phyloP scores from a whole-genome alignment of 139 green algal species.

The Ulvella scutata region DNA sequence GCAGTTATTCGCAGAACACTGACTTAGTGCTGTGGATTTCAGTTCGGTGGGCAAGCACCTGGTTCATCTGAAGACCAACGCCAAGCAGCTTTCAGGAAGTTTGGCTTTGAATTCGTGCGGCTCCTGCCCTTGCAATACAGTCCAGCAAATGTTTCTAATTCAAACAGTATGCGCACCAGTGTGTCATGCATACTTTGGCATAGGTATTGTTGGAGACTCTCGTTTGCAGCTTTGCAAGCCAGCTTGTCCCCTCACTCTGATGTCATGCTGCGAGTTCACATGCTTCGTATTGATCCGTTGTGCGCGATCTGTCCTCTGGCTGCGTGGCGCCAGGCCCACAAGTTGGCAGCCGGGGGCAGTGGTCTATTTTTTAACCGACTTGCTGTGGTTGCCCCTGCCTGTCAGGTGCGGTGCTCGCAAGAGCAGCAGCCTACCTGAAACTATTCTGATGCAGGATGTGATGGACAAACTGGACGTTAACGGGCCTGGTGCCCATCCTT shows the following conservation, averaged over 20 bases:
- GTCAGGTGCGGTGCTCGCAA: no score
- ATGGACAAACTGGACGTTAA: conserved; percentile 73
- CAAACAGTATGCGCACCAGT: neutral
- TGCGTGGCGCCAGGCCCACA: no score
- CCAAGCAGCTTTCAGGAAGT: conserved; percentile 63
- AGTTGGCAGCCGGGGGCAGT: no score
- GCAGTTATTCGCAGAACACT: no score
- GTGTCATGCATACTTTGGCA: neutral
- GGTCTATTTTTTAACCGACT: no score
- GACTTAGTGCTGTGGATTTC: no score
- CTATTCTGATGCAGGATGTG: neutral
- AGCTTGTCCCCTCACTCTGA: neutral
- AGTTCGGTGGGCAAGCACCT: conserved; percentile 70
- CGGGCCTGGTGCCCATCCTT: conserved; percentile 41
- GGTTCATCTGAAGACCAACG: conserved; percentile 62
- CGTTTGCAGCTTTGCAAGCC: no score
- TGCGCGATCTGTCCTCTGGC: no score
- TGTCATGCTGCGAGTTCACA: neutral
- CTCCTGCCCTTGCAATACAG: conserved; percentile 19
- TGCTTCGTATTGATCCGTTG: neutral
- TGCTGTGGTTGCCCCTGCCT: no score
- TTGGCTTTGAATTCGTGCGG: conserved; percentile 70
- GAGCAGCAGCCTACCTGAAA: no score
- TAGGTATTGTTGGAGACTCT: no score
- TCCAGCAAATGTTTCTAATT: conserved; percentile 5